Conservation (phyloP, 2,329 filamentous ascomycete genomes). For the Paecilomyces fulvus region DNA sequence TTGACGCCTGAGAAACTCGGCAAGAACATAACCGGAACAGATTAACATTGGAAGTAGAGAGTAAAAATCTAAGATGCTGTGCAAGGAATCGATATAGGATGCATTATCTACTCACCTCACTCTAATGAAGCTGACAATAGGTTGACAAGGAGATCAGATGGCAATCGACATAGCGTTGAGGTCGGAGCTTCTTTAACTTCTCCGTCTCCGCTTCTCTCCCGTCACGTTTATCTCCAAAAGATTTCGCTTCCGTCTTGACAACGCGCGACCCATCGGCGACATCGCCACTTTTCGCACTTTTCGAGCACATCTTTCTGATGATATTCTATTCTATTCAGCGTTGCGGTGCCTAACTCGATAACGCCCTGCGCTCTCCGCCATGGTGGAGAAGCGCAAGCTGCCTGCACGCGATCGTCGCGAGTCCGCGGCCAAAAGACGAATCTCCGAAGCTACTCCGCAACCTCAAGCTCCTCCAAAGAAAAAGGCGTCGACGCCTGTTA, state of each 20-base stretch:
- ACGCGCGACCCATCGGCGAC: neutral
- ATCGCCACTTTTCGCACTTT: neutral
- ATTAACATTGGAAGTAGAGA: neutral
- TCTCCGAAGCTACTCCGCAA: slow-evolving; percentile 29
- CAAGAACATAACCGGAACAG: neutral
- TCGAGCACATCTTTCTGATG: neutral
- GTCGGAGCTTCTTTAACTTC: slow-evolving; percentile 1
- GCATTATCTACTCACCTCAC: neutral
- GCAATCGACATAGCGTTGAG: neutral
- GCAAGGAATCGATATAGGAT: neutral
- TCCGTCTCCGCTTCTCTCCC: slow-evolving; percentile 7
- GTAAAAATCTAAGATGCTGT: neutral
- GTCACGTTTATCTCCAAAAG: neutral
- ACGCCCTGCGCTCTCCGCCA: slow-evolving; percentile 11
- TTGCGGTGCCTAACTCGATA: neutral
- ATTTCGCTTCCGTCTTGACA: neutral
- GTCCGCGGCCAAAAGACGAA: slow-evolving; percentile 35
- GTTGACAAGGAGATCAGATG: neutral
- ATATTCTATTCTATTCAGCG: neutral
- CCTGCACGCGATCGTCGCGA: slow-evolving; percentile 37
- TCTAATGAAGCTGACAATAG: neutral
- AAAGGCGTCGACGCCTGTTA: slow-evolving; percentile 25
- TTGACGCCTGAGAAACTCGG: neutral
- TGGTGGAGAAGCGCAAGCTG: slow-evolving; percentile 37
- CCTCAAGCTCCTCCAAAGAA: slow-evolving; percentile 24